Percentiles rank a stretch among this genome's conserved stretches.
phyloP scores from a whole-genome alignment of 352 stramenopile species.

The Elongisporangium undulatum region DNA sequence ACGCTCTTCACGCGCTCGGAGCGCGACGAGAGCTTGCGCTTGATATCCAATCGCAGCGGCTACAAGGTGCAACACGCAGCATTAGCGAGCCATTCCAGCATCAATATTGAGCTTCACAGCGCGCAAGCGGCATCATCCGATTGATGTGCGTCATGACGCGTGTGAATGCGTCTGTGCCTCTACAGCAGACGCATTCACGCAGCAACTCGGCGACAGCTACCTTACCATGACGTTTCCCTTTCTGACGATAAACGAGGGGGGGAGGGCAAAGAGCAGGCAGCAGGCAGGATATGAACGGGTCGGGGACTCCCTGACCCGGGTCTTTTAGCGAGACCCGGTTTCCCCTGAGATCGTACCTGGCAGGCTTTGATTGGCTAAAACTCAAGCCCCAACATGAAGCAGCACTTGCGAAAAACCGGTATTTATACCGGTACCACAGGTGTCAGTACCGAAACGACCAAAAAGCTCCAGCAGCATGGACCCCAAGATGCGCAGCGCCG shows the following conservation, averaged over 20 bases:
- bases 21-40: conserved; percentile 93
- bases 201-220: background rate
- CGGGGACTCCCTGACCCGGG: background rate
- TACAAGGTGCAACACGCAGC: conserved; percentile 9
- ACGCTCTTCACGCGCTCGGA: conserved; percentile 99
- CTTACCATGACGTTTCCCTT: background rate
- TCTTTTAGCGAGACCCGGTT: background rate
- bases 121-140: background rate
- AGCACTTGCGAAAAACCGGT: background rate
- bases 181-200: background rate
- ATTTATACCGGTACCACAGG: background rate
- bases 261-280: background rate
- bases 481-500: background rate
- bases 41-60: conserved; percentile 81
- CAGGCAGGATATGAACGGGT: background rate
- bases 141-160: background rate
- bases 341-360: background rate
- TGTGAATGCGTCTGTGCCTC: background rate
- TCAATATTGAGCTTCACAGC: background rate
- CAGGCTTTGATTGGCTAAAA: background rate
- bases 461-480: background rate
- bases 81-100: background rate
- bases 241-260: background rate
- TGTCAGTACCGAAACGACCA: too few species aligned
- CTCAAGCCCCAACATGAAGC: too few species aligned